Base-by-base conservation (phyloP, 2,329 filamentous ascomycete species). In the Thielaviopsis populi region DNA sequence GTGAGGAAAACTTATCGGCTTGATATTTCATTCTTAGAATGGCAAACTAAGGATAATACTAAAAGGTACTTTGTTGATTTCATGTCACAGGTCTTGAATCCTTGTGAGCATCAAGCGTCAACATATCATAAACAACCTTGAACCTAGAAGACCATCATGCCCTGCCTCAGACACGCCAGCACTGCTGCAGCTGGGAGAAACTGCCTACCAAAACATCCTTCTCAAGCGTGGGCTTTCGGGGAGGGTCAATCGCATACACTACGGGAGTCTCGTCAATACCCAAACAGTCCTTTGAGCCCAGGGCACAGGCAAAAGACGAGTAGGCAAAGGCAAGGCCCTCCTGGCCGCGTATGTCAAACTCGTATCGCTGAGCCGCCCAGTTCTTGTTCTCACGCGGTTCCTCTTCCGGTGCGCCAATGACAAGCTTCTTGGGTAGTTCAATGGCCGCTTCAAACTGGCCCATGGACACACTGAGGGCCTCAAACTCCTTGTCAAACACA, bases 181-280 rank as follows among this genome's bases (percentile, higher is more conserved):
- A 61, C 24, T 64, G 42, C 30, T 65, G n/a, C 30, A 66, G 37
- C 54, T 63, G 54, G 7, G 22, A 17, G 48, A 54, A 66, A 8
- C 37, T 66, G 27, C 65, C 59, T 15, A 65, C 63, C 24, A 59
- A 59, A n/a, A 66, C 43, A 24, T 66, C 65, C 19, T 65, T 66
- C 48, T 62, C 41, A 19, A 64, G 37, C 15, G 24, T 33, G 5
- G 48, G 48, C 48, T 68, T 53, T 19, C 64, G 27, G 61, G 65
- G 59, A 63, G 66, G 63, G 24, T 67, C 17, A 67, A 69, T 58
- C 46, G 68, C 42, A 58, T 65, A 33, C 50, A 69, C 59, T 22
- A 65, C 50, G 2, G 65, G 65, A 30, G 63, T 66, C 22, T 63
- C 50, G 4, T 53, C 63, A 19, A 65, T 56, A 5, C 46, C 53